A percentile compares a stretch with the other conserved stretches of the same genome.
Conservation (phyloP, 257 asterid genomes). For the Scutellaria barbata region DNA sequence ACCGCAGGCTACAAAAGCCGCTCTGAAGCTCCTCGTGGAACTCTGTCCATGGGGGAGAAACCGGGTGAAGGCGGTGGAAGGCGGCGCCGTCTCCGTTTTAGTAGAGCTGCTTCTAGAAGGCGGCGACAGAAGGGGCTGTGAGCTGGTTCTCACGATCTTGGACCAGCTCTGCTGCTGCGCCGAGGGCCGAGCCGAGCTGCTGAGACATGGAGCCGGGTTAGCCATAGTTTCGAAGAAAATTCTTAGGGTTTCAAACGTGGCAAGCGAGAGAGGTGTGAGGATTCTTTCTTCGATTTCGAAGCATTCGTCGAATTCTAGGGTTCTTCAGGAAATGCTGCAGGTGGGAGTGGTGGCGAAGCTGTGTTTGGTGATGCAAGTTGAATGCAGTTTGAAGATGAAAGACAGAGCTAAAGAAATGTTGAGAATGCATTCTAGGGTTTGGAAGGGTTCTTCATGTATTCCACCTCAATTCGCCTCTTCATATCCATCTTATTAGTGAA, state of each 20-base stretch:
- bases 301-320: constrained; percentile 49
- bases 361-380: constrained; percentile 76
- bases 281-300: constrained; percentile 56
- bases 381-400: constrained; percentile 44
- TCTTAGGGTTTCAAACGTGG: constrained; percentile 68
- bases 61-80: constrained; percentile 59
- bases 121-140: constrained; percentile 51
- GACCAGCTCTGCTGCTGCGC: constrained; percentile 79
- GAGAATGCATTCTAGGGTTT: constrained; percentile 67
- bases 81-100: constrained; percentile 50
- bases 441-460: constrained; percentile 71
- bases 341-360: constrained; percentile 80
- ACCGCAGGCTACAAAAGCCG: constrained; percentile 50
- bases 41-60: constrained; percentile 76
- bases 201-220: constrained; percentile 70
- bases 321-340: constrained; percentile 69
- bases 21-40: constrained; percentile 61
- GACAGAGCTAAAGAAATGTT: constrained; percentile 67
- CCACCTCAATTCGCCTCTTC: constrained; percentile 57
- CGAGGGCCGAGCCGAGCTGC: constrained; percentile 74
- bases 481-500: constrained; percentile 45
- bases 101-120: constrained; percentile 57
- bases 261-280: constrained; percentile 68
- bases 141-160: constrained; percentile 49
- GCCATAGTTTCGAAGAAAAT: constrained; percentile 80